Percentiles rank a stretch among this genome's conserved stretches.
Conservation (phyloP, 2,329 filamentous ascomycete species). For the Cryphonectria nitschkei region DNA sequence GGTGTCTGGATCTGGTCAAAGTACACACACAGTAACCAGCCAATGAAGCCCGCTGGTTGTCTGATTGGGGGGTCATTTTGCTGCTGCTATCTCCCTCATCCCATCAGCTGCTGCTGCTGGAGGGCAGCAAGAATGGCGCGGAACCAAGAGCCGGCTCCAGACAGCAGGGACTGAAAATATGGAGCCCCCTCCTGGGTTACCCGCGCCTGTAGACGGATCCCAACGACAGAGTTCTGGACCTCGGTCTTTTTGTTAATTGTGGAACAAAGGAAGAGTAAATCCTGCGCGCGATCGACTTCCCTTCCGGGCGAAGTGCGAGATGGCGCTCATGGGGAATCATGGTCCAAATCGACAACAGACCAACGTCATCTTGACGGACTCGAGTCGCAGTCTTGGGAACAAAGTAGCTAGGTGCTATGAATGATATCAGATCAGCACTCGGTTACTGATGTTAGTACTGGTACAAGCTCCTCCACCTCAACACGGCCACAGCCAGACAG, state of each 20-base stretch:
- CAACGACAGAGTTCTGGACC: slow-evolving; percentile 21
- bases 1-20: slow-evolving; percentile 20
- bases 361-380: slow-evolving; percentile 5
- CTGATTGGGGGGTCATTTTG: slow-evolving; percentile 2
- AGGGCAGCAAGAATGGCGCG: slow-evolving; percentile 9
- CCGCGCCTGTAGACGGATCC: neutral
- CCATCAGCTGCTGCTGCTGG: slow-evolving; percentile 5
- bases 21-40: slow-evolving; percentile 1
- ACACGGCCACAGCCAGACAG: neutral
- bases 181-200: slow-evolving; percentile 9
- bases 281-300: slow-evolving; percentile 29
- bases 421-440: neutral
- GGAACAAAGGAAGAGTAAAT: slow-evolving; percentile 20
- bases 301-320: slow-evolving; percentile 23
- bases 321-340: slow-evolving; percentile 8
- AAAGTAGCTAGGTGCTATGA: neutral
- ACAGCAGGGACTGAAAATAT: slow-evolving; percentile 18
- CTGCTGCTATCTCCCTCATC: slow-evolving; percentile 6
- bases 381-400: neutral
- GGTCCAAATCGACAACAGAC: neutral
- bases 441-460: neutral
- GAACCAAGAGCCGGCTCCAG: slow-evolving; percentile 7
- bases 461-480: neutral
- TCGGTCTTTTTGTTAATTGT: slow-evolving; percentile 14
- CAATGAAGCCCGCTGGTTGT: slow-evolving; percentile 16